Base-by-base conservation (phyloP, 2,329 filamentous ascomycete species). In the Emmonsiellopsis sp. region DNA sequence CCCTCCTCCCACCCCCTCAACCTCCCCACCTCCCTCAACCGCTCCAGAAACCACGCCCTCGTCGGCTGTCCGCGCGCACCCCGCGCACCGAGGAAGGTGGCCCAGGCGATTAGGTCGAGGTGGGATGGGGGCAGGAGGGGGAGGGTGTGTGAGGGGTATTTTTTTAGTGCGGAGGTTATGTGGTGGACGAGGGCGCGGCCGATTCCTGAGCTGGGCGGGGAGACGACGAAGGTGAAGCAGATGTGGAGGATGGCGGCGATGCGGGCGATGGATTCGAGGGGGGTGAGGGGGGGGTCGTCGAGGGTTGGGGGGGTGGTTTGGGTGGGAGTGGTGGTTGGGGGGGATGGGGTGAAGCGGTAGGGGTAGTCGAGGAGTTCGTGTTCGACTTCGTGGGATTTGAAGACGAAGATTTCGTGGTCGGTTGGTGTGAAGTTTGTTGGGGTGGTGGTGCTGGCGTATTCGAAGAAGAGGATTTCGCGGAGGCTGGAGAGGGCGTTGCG, bases 311-410 rank as follows among this genome's bases (percentile, higher is more conserved):
- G 2, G 63, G 63, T 10, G 57, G 51, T 16, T 57, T 37, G 11
- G 53, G 44, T 7, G 52, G 44, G 4, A 9, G 34, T 35, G 20
- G 51, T 30, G 37, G 11, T 43, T 10, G 35, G 37, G 13, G 34
- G 9, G 10, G 30, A 9, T 7, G 11, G 16, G 16, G 50, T 47
- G 10, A 38, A 20, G 10, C 59, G 59, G 47, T 68, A 69, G 20
- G 69, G 62, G 54, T 73, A 71, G 32, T 65, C 68, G 6, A 71
- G 58, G 15, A 72, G 62, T 54, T 69, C 68, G 51, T 70, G 65
- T 55, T 73, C 70, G 16, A 66, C 55, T 55, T 70, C 66, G 52
- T 63, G 66, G 40, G 62, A 66, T 20, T 68, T 61, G 7, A 63
- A 54, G n/a, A 62, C 64, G 49, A 71, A 66, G 37, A 67, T 63